phyloP scores from a whole-genome alignment of 345 rosid genomes.

The Orychophragmus violaceus region DNA sequence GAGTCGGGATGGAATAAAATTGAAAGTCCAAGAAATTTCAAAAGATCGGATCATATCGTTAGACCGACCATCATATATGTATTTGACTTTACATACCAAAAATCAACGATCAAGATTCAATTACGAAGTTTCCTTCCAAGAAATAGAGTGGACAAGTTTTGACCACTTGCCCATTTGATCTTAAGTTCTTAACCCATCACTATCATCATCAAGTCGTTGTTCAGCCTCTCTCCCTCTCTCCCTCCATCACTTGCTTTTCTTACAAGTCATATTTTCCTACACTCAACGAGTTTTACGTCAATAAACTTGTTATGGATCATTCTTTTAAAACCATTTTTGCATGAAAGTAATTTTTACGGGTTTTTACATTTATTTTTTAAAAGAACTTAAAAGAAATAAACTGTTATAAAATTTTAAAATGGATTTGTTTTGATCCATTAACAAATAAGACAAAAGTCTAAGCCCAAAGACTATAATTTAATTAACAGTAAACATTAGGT shows the following conservation, averaged over 20 bases:
- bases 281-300: constrained; percentile 6
- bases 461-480: too few species aligned
- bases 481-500: too few species aligned
- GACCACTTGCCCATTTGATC: constrained; percentile 12
- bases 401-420: too few species aligned
- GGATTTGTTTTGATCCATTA: too few species aligned
- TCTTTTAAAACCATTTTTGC: too few species aligned
- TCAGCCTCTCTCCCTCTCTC: constrained; percentile 7
- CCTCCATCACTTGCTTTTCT: neutral
- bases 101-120: constrained; percentile 5
- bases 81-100: neutral
- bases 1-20: neutral
- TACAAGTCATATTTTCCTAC: neutral
- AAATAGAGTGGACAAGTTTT: constrained; percentile 24
- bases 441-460: too few species aligned
- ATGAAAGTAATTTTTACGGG: too few species aligned
- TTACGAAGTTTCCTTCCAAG: neutral
- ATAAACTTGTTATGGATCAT: neutral
- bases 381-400: too few species aligned
- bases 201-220: constrained; percentile 7
- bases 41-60: neutral
- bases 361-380: too few species aligned
- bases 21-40: neutral
- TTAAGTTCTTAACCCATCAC: neutral
- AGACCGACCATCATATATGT: neutral